phyloP scores from a whole-genome alignment of 2,329 filamentous ascomycete genomes.

The Cadophora malorum region DNA sequence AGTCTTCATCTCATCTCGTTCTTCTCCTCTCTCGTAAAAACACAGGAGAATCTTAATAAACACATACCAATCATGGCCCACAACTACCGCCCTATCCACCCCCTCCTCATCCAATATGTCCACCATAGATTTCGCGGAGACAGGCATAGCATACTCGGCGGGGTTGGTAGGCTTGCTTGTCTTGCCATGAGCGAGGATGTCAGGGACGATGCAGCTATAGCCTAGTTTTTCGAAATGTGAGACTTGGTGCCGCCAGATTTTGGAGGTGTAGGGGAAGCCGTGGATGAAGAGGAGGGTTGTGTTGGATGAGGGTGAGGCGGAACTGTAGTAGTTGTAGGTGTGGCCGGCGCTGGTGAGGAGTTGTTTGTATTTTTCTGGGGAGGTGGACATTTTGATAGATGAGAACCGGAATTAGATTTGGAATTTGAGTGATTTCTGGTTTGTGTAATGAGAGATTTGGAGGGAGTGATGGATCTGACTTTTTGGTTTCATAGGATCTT shows the following conservation, averaged over 20 bases:
- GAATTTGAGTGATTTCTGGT: background rate
- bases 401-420: background rate
- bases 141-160: background rate
- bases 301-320: background rate
- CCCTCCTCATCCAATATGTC: background rate
- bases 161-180: background rate
- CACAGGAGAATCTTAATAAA: no score
- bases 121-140: background rate
- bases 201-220: constrained; percentile 1
- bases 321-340: background rate
- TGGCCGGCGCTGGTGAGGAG: background rate
- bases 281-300: constrained; percentile 6
- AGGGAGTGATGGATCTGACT: no score
- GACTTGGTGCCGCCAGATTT: constrained; percentile 10
- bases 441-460: no score
- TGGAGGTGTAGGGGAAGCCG: background rate
- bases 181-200: background rate
- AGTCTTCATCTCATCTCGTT: no score
- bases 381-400: background rate
- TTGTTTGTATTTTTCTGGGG: background rate
- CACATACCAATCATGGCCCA: no score
- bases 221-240: constrained; percentile 2
- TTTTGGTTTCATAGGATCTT: no score
- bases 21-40: no score
- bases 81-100: background rate